Evolutionary conservation across 129 eudicot species (phyloP), one percentile per base, ranked within the genome.

Genomic region (Helichrysum umbraculigerum): DNA sequence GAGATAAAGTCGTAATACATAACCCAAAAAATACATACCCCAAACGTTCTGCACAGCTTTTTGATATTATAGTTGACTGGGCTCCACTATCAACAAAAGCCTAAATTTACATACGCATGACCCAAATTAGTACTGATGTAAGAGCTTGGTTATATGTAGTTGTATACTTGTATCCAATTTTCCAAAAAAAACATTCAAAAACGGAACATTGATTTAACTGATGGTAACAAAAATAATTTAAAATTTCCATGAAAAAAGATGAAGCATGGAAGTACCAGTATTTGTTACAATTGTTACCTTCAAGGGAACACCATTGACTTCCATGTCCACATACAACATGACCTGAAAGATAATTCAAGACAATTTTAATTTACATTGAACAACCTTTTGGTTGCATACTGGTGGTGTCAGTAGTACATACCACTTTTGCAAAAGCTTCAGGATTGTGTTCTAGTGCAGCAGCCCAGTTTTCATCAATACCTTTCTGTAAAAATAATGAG

Each of bases 71-170:
- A 71, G 98, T 93, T 76, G 98, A 90, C 88, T 93, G 98, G 60
- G 98, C 98, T 79, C 97, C 98, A 88, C 98, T 93, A 81, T 91
- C 97, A 75, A 93, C 98, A 73, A 93, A 90, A 6, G 98, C 98
- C 97, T 93, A 79, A 78, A 78, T 56, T 37, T 7, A 57, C 66
- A 73, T 15, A 50, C 0, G 20, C 14, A 41, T 9, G 29, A 30
- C 60, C 19, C 8, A 74, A 65, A 29, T 64, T 63, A 75, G 37
- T 63, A 30, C 51, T 30, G 59, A 9, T 32, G 21, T 58, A 58
- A 57, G 32, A 57, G 15, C 77, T 20, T 17, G 4, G 8, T 25
- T 73, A 2, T 14, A 16, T 72, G 33, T 57, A 58, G 15, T 32
- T 34, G 58, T 72, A 72, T 72, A 59, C 68, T 20, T 17, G 41